These are phyloP conservation scores for Smittium culicis DNA, from an alignment of 371 early-diverging fungal species.

Conservation along the genomic window DNA sequence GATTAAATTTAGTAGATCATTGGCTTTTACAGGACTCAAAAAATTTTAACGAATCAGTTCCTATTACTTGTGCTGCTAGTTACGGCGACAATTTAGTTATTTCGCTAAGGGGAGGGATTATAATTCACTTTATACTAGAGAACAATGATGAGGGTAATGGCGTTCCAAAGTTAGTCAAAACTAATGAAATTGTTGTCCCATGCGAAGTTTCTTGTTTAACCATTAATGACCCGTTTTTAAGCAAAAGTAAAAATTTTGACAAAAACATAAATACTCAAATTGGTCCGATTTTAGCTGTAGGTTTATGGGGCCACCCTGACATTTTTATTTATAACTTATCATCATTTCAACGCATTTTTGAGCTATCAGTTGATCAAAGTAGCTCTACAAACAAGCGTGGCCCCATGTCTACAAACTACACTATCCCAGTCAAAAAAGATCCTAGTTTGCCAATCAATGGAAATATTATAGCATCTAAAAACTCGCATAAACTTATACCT, in stretches of 20 bases:
- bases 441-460: too few species aligned
- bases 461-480: too few species aligned
- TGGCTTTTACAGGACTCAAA: neutral
- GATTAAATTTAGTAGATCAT: neutral
- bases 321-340: neutral
- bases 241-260: neutral
- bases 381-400: neutral
- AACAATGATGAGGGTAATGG: neutral
- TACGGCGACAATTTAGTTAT: neutral
- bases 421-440: neutral
- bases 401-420: neutral
- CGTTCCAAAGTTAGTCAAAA: neutral
- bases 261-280: neutral
- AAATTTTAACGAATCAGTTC: neutral
- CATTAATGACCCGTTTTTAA: neutral
- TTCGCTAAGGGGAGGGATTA: neutral
- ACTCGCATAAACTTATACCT: neutral
- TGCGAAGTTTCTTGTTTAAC: neutral
- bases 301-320: neutral
- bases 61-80: neutral
- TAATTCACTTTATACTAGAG: neutral
- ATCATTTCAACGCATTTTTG: neutral
- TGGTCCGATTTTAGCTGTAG: neutral
- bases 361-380: neutral
- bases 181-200: neutral